Base-by-base conservation (phyloP, 495 filamentous ascomycete genomes). In the Elaphomyces granulatus region DNA sequence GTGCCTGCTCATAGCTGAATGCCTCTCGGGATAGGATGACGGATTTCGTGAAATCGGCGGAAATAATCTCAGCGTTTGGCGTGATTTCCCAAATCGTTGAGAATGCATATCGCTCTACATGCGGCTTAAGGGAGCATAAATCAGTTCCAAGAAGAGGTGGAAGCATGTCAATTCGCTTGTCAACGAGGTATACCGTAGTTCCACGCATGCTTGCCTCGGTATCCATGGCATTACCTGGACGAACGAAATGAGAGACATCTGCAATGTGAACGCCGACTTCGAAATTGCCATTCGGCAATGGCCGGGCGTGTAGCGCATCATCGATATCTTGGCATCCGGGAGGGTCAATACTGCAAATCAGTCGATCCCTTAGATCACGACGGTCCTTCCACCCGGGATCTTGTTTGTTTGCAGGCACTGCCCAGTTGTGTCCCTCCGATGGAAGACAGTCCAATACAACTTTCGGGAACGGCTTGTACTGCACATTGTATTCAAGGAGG, bases 121-220 rank as follows among this genome's bases (percentile, higher is more conserved):
- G 92, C 3, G 92, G 92, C 51, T 96, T 96, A 23, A 98, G 70
- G 8, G 90, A 98, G 63, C 90, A 98, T 2, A 98, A 67, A 46
- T 98, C 90, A 2, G 90, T 98, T 20, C 90, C 90, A 12, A 98
- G 73, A 17, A 98, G 75, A 71, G 82, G 83, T 14, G 92, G 92
- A 54, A 98, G 69, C 92, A 98, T 98, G 63, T 98, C 90, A 48
- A 98, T 96, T 47, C 90, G 87, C 64, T 96, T 98, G 60, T 98
- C 90, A 1, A 98, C 92, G 17, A 98, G 68, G 50, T 98, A 98
- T 20, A 98, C 90, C 0, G 92, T 96, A 2, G 90, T 96, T 44
- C 88, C 90, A 53, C 90, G 79, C 43, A 87, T 72, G 52, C 83
- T 87, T 2, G 90, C 90, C 61, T 98, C 90, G 16, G 72, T 71